These are phyloP conservation scores for Mrakiaceae sp. DNA, from an alignment of 1,284 basidiomycete species.

Conservation along the genomic window DNA sequence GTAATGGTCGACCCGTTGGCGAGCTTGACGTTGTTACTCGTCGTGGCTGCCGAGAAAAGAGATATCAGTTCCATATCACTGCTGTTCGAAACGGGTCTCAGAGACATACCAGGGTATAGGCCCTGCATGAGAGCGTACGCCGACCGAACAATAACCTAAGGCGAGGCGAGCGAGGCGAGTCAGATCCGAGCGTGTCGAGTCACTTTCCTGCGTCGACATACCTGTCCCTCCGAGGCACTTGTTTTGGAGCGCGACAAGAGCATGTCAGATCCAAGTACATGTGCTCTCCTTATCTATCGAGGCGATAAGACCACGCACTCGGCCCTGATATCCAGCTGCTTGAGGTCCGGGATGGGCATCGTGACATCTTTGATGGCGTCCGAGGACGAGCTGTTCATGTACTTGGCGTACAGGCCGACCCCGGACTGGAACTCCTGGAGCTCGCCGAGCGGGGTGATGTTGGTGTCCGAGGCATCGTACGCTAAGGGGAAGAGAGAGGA, in stretches of 20 bases:
- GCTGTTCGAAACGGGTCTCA: neutral
- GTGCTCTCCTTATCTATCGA: neutral
- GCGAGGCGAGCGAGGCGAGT: neutral
- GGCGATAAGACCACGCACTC: conserved; percentile 34
- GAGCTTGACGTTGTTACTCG: conserved; percentile 53
- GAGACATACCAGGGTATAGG: conserved; percentile 15
- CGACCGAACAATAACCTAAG: conserved; percentile 60
- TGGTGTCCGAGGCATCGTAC: conserved; percentile 57
- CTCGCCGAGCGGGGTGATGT: conserved; percentile 72
- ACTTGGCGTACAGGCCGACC: conserved; percentile 50
- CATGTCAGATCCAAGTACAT: neutral
- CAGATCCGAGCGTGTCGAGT: neutral
- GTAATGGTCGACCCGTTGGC: conserved; percentile 63
- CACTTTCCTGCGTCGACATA: neutral
- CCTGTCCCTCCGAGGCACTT: neutral
- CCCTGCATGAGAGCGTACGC: conserved; percentile 47
- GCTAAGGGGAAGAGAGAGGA: conserved; percentile 17
- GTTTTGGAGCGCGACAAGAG: neutral
- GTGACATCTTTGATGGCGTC: conserved; percentile 57
- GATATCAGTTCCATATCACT: conserved; percentile 31
- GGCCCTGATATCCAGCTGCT: conserved; percentile 58
- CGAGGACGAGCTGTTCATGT: conserved; percentile 52
- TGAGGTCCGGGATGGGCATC: conserved; percentile 54
- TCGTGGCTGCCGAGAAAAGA: conserved; percentile 56
- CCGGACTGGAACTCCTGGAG: conserved; percentile 61